Evolutionary conservation across 345 rosid species (phyloP), one percentile per base, ranked within the genome.

Genomic region (Balakata baccata): DNA sequence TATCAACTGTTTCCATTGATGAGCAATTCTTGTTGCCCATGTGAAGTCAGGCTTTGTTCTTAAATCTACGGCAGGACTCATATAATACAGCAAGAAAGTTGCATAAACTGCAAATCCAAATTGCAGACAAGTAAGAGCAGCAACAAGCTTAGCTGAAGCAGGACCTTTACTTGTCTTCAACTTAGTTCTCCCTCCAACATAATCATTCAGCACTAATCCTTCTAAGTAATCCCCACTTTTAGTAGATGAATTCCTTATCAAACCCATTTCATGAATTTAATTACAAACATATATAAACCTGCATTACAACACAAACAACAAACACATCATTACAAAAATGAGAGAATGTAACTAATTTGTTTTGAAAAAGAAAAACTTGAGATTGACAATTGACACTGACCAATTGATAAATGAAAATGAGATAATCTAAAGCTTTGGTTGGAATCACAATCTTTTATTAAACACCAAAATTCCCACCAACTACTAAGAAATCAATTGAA

Each of bases 41-140:
- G 90, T 47, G 77, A 95, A 92, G 81, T 95, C 98, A 3, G 98
- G 97, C 72, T 84, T 89, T 60, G 96, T 75, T 70, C 86, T 75
- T 38, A 95, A 87, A 77, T 92, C 98, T 5, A 95, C 78, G 0
- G 90, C 70, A 1, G 97, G 99, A 70, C 97, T 86, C 97, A 92
- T 89, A 85, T 81, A 95, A 89, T 95, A 95, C 63, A 95, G 78
- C 49, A 92, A 88, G 78, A 88, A 86, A 11, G 98, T 95, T 50
- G 98, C 99, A 75, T 92, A 95, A 59, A 92, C 83, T 4, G 99
- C 98, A 47, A 95, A 92, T 2, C 89, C 87, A 62, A 95, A 85
- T 68, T 95, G 99, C 46, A 95, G 88, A 82, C 84, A 89, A 14
- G 98, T 92, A 3, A 95, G 80, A 49, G 79, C 85, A 11, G 93